Conservation (phyloP, 495 filamentous ascomycete species). For the Aspergillus leporis region DNA sequence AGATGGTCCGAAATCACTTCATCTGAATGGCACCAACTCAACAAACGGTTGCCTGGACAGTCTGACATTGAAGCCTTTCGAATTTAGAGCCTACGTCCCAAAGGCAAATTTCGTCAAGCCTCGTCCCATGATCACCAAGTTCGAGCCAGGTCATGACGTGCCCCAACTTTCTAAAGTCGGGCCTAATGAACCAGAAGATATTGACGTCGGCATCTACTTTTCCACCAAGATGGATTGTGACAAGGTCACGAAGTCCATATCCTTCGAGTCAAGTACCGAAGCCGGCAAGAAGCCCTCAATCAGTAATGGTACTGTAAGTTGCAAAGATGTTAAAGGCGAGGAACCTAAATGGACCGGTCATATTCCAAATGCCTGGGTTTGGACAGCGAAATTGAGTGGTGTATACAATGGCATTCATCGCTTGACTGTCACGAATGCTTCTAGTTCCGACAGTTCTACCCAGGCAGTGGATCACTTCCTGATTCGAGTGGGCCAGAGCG, state of each 20-base stretch:
- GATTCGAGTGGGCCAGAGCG: slow-evolving; percentile 53
- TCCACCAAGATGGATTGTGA: slow-evolving; percentile 65
- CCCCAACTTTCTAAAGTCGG: slow-evolving; percentile 53
- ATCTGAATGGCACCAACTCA: slow-evolving; percentile 43
- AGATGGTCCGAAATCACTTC: slow-evolving; percentile 37
- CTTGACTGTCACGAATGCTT: slow-evolving; percentile 59
- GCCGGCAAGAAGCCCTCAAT: slow-evolving; percentile 39
- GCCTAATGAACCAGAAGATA: slow-evolving; percentile 43
- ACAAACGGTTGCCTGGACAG: slow-evolving; percentile 58
- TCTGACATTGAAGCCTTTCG: slow-evolving; percentile 56
- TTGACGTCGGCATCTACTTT: slow-evolving; percentile 59
- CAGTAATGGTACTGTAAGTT: slow-evolving; percentile 43
- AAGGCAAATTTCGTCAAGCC: slow-evolving; percentile 48
- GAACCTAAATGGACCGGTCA: slow-evolving; percentile 42
- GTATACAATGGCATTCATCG: slow-evolving; percentile 68
- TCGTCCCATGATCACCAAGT: slow-evolving; percentile 66
- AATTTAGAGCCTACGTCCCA: slow-evolving; percentile 66
- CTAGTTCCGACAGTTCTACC: slow-evolving; percentile 40
- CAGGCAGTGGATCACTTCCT: slow-evolving; percentile 57
- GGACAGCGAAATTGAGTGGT: slow-evolving; percentile 53
- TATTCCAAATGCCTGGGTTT: slow-evolving; percentile 56
- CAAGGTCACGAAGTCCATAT: slow-evolving; percentile 49
- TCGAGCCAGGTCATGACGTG: slow-evolving; percentile 64
- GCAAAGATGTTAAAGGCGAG: slow-evolving; percentile 33
- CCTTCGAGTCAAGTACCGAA: slow-evolving; percentile 55